phyloP scores from a whole-genome alignment of 2,329 filamentous ascomycete genomes.

The Capronia coronata region DNA sequence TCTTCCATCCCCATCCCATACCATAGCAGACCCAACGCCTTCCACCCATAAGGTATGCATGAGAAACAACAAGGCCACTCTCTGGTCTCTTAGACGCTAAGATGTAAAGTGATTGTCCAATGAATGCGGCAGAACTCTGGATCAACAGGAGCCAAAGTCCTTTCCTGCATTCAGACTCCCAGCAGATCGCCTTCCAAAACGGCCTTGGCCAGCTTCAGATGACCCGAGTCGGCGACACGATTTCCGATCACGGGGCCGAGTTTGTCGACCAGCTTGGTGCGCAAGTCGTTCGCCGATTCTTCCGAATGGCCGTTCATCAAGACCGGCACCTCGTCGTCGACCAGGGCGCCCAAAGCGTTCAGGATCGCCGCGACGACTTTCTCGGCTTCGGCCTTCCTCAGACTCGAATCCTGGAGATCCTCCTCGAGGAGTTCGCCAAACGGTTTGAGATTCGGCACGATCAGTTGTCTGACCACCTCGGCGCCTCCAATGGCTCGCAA shows the following conservation, averaged over 20 bases:
- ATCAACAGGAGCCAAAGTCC: too few relatives aligned
- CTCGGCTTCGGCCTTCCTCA: constrained; percentile 53
- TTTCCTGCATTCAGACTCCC: too few relatives aligned
- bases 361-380: constrained; percentile 55
- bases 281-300: constrained; percentile 35
- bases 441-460: constrained; percentile 59
- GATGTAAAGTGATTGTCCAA: too few relatives aligned
- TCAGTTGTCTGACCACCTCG: constrained; percentile 57
- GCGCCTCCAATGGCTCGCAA: constrained; percentile 68
- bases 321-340: constrained; percentile 38
- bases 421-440: constrained; percentile 58
- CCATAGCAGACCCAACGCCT: too few relatives aligned
- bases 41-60: too few relatives aligned
- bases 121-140: too few relatives aligned
- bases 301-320: constrained; percentile 37
- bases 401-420: constrained; percentile 43
- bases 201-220: constrained; percentile 37
- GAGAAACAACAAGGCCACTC: too few relatives aligned
- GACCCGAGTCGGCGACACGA: constrained; percentile 38
- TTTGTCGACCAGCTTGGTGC: constrained; percentile 40
- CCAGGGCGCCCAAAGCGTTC: constrained; percentile 49
- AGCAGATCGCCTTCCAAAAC: constrained; percentile 30
- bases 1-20: too few relatives aligned
- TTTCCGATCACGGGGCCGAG: constrained; percentile 39
- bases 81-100: too few relatives aligned